Percentiles rank a stretch among this genome's conserved stretches.
Evolutionary conservation across 805 yeast genomes (phyloP).

Genomic region (Starmerella stellata): DNA sequence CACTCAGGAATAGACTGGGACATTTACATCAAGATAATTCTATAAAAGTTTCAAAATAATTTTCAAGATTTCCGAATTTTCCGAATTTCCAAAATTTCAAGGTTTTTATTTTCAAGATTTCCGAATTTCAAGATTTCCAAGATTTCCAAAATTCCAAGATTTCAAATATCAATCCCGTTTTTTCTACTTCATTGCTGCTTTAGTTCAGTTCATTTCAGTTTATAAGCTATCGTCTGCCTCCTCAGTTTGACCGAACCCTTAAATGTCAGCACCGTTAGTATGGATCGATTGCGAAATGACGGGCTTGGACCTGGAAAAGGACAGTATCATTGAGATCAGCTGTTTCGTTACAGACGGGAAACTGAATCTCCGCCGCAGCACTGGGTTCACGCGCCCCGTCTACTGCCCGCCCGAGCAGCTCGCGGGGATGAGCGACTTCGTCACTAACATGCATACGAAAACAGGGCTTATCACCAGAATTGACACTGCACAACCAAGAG

Average conservation of each 20-base stretch:
- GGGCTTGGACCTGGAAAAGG: conserved; percentile 58
- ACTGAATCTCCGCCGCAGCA: conserved; percentile 43
- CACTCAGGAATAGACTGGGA: not conserved
- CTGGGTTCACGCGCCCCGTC: conserved; percentile 67
- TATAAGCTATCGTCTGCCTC: no score
- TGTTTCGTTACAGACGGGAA: conserved; percentile 77
- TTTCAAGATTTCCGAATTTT: no score
- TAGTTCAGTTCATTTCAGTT: no score
- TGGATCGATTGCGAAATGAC: conserved; percentile 99
- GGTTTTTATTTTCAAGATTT: no score
- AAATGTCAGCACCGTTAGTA: conserved; percentile 32
- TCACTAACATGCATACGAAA: conserved; percentile 57
- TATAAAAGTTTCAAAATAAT: no score
- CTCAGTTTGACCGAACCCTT: no score
- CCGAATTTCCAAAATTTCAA: no score
- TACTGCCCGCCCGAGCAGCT: conserved; percentile 44
- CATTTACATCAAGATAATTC: no score
- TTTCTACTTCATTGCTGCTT: no score
- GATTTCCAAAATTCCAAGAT: no score
- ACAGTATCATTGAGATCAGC: conserved; percentile 78
- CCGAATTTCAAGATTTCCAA: no score
- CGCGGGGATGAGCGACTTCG: conserved; percentile 77
- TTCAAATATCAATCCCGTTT: no score
- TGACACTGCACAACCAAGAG: conserved; percentile 35
- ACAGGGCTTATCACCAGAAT: conserved; percentile 64